Evolutionary conservation across 176 grass and related monocot genomes (phyloP), one percentile per base, ranked within the genome.

Genomic region (Oryza australiensis): DNA sequence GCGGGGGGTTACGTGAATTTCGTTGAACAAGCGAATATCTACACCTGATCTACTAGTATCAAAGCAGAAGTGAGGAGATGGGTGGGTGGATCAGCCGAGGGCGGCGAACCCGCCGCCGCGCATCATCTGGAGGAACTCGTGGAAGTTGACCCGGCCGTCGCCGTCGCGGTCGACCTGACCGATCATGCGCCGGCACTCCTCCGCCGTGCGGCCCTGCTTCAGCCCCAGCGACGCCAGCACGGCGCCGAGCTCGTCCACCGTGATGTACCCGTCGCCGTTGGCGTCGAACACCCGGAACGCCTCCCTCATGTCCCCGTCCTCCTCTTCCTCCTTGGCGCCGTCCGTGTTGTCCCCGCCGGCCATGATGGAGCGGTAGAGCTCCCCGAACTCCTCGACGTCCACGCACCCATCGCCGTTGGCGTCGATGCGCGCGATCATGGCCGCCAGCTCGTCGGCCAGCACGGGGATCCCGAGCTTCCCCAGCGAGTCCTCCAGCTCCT

Each of bases 61-160:
- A n/a, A 14, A 53, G 62, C 62, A 46, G 16, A 66, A 66, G 70
- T n/a, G 34, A 35, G 14, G 45, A 45, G 38, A 40, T 34, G 15
- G 33, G 37, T 66, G 22, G 14, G 20, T 9, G 5, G 37, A 26
- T 86, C 72, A 87, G 16, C 74, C 75, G 59, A 95, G 83, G 42
- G 93, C 68, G 55, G 93, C 84, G 62, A 95, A 87, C 30, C 90
- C 90, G 20, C 93, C 93, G 23, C 72, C 85, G 5, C 85, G 83
- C 93, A 95, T 95, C 93, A 95, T 95, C 68, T 88, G 87, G 71
- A 81, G 68, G 89, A 95, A 95, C 85, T 95, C 93, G 34, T 64
- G 86, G 82, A 88, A 92, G 69, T 95, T 85, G n/a, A 95, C 93
- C 33, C 86, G 87, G 48, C 93, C 93, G 72, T 95, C 93, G 41